Percentiles rank a stretch among this genome's conserved stretches.
phyloP scores from a whole-genome alignment of 176 grass and related monocot species.

The Triticum timopheevii region DNA sequence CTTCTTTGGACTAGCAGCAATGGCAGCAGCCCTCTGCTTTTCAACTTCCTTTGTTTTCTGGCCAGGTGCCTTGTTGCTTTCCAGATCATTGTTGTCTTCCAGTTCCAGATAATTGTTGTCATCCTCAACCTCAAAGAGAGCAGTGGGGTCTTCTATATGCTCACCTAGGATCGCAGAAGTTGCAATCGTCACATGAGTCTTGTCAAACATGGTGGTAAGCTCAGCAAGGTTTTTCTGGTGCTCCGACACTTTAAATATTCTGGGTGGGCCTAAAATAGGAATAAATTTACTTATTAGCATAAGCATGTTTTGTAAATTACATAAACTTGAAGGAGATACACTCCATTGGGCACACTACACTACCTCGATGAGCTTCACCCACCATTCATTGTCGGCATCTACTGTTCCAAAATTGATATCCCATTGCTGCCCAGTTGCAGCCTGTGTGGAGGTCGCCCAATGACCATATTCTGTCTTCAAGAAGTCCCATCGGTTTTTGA shows the following conservation, averaged over 20 bases:
- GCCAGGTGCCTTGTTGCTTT: background rate
- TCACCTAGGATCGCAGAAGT: background rate
- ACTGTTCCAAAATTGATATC: background rate
- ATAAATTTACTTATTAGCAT: background rate
- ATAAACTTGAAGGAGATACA: background rate
- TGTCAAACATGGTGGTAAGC: background rate
- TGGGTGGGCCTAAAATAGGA: background rate
- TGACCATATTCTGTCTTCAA: constrained; percentile 11
- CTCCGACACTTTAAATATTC: background rate
- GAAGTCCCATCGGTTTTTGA: background rate
- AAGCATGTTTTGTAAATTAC: background rate
- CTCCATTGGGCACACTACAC: background rate
- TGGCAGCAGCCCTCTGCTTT: background rate
- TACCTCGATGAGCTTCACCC: background rate
- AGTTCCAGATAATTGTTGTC: background rate
- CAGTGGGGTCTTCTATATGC: constrained; percentile 6
- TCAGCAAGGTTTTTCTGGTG: constrained; percentile 7
- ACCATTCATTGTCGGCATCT: constrained; percentile 1
- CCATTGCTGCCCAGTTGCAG: constrained; percentile 4
- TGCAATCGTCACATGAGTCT: background rate
- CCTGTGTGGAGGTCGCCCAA: background rate
- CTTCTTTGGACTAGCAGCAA: constrained; percentile 17
- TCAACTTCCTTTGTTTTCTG: background rate
- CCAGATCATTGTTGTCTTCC: background rate
- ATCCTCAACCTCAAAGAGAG: background rate